Conservation (phyloP, 192 early-diverging fungal species). For the Fimicolochytrium jonesii region DNA sequence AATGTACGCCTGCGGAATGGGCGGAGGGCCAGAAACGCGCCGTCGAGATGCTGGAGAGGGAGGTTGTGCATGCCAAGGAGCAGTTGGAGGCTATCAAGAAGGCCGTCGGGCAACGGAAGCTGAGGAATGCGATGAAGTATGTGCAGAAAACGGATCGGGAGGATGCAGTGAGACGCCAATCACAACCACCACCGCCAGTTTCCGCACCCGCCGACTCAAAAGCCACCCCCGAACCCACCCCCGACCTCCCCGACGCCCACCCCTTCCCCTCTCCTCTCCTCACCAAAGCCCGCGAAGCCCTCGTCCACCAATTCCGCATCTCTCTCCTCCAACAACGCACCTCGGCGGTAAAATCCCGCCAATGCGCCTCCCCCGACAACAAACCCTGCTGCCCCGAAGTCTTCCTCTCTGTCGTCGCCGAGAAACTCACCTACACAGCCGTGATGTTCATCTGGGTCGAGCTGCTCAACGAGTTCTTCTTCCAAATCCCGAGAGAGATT, state of each 20-base stretch:
- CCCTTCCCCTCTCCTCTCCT: constrained; percentile 72
- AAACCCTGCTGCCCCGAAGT: constrained; percentile 93
- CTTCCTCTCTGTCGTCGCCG: constrained; percentile 85
- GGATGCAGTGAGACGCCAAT: no score
- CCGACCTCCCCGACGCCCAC: neutral
- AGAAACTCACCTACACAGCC: constrained; percentile 90
- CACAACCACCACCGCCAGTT: no score
- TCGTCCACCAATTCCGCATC: constrained; percentile 72
- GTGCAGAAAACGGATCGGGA: constrained; percentile 69
- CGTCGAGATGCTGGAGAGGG: constrained; percentile 67
- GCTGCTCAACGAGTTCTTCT: constrained; percentile 96
- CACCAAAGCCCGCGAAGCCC: constrained; percentile 71
- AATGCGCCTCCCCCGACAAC: constrained; percentile 76
- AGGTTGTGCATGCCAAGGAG: constrained; percentile 72
- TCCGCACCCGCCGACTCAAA: no score
- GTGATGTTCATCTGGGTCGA: constrained; percentile 99
- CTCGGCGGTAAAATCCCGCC: constrained; percentile 74
- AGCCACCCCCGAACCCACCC: no score
- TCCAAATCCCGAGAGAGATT: constrained; percentile 93
- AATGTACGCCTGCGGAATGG: constrained; percentile 90
- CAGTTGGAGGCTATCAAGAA: constrained; percentile 68
- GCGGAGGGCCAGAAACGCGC: constrained; percentile 80
- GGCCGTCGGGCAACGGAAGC: constrained; percentile 69
- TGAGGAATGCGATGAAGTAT: constrained; percentile 80
- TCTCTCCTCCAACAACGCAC: constrained; percentile 74